These are phyloP conservation scores for Zygosaccharomyces bailii DNA, from an alignment of 805 yeast species.

Conservation along the genomic window DNA sequence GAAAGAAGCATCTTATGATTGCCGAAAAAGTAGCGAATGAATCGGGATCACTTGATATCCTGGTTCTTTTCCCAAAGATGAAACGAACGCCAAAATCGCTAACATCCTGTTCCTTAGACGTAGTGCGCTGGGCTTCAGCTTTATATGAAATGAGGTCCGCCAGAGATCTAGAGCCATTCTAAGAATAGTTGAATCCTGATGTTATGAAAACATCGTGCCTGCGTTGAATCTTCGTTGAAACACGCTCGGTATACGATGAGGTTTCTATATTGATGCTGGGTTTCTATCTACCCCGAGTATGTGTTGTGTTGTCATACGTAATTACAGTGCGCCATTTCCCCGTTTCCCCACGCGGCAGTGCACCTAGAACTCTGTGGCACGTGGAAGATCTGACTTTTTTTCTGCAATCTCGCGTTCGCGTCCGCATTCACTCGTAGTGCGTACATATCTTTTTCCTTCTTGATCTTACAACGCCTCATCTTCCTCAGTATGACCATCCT, in stretches of 20 bases:
- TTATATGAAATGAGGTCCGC: not conserved
- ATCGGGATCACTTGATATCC: too few species aligned
- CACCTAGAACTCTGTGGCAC: too few species aligned
- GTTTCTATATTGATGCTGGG: not conserved
- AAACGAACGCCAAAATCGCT: too few species aligned
- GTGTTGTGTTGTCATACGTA: too few species aligned
- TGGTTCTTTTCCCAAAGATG: too few species aligned
- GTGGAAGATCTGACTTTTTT: too few species aligned
- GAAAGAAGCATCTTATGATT: conserved; percentile 2
- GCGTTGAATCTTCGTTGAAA: not conserved
- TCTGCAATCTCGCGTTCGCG: not conserved
- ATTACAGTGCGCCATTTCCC: too few species aligned
- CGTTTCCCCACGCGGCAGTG: too few species aligned
- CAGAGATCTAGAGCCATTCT: not conserved
- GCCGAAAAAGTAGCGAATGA: too few species aligned
- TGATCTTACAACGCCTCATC: conserved; percentile 4
- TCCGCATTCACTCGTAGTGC: not conserved
- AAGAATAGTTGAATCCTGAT: not conserved
- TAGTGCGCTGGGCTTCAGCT: not conserved
- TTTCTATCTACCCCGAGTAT: not conserved
- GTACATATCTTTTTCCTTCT: not conserved
- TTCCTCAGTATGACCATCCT: not conserved
- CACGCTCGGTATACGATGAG: not conserved
- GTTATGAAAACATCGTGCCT: too few species aligned
- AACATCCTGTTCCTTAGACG: not conserved